phyloP scores from a whole-genome alignment of 2,329 filamentous ascomycete genomes.

The Ciborinia camelliae region DNA sequence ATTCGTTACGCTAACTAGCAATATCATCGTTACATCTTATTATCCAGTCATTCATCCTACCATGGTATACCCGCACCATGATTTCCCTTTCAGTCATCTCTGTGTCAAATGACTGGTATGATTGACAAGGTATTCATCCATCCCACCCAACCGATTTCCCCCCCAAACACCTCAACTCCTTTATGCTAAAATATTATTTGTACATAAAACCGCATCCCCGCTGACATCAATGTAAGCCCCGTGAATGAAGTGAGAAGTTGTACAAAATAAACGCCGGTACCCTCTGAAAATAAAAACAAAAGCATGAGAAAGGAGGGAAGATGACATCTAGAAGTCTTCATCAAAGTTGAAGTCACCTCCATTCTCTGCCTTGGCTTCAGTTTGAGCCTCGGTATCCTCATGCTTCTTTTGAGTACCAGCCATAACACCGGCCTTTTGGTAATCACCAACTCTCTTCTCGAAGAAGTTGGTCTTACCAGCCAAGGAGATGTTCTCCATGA shows the following conservation, averaged over 20 bases:
- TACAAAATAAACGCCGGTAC: constrained; percentile 22
- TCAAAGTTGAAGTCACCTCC: constrained; percentile 88
- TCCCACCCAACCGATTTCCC: constrained; percentile 17
- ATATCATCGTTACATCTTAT: constrained; percentile 21
- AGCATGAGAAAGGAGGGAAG: constrained; percentile 13
- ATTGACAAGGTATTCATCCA: constrained; percentile 11
- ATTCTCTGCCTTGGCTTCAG: constrained; percentile 54
- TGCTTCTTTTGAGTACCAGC: constrained; percentile 77
- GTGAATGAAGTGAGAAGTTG: constrained; percentile 21
- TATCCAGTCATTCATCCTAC: constrained; percentile 11
- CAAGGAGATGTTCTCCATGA: constrained; percentile 99
- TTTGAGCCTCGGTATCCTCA: constrained; percentile 45
- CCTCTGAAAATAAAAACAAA: constrained; percentile 24
- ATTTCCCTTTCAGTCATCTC: constrained; percentile 21
- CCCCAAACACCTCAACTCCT: constrained; percentile 33
- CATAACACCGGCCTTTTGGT: constrained; percentile 99
- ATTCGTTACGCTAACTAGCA: constrained; percentile 22
- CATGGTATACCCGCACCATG: constrained; percentile 12
- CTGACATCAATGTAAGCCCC: constrained; percentile 31
- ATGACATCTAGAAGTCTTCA: constrained; percentile 81
- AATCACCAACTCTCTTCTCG: constrained; percentile 98
- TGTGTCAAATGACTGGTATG: constrained; percentile 14
- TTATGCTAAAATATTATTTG: constrained; percentile 5
- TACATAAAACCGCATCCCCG: constrained; percentile 20
- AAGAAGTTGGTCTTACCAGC: constrained; percentile 99